Conservation (phyloP, 345 rosid genomes). For the Zanthoxylum bungeanum region DNA sequence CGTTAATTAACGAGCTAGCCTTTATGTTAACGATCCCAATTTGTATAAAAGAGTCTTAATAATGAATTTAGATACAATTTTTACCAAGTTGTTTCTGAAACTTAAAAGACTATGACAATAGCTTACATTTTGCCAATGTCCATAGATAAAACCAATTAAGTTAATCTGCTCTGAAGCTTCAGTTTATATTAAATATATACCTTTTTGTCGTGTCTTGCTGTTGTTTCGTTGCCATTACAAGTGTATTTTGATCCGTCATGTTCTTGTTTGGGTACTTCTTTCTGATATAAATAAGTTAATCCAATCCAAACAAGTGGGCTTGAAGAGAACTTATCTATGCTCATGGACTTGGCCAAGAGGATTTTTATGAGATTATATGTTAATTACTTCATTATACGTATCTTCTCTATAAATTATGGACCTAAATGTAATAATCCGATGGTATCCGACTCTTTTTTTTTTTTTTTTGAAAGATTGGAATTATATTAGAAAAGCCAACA, state of each 20-base stretch:
- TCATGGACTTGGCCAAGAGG: background rate
- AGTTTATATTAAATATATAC: background rate
- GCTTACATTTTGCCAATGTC: background rate
- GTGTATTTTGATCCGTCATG: background rate
- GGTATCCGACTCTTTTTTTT: too few relatives aligned
- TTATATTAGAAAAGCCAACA: too few relatives aligned
- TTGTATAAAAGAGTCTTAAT: background rate
- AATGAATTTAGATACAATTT: too few relatives aligned
- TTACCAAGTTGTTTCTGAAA: background rate
- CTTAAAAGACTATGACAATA: background rate
- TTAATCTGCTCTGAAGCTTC: background rate
- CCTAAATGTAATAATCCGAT: background rate
- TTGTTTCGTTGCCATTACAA: too few relatives aligned
- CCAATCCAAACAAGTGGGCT: background rate
- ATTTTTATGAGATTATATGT: background rate
- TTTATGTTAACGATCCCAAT: background rate
- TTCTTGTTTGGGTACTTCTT: background rate
- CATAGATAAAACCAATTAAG: background rate
- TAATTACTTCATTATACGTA: background rate
- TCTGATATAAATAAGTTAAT: too few relatives aligned
- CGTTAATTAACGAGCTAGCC: too few relatives aligned
- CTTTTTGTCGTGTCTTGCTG: background rate
- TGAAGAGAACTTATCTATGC: background rate
- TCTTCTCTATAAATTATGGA: background rate
- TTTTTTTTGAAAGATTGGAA: too few relatives aligned